These are phyloP conservation scores for Physcomitrium patens DNA, from an alignment of 225 moss, liverwort and hornwort species.

Conservation along the genomic window DNA sequence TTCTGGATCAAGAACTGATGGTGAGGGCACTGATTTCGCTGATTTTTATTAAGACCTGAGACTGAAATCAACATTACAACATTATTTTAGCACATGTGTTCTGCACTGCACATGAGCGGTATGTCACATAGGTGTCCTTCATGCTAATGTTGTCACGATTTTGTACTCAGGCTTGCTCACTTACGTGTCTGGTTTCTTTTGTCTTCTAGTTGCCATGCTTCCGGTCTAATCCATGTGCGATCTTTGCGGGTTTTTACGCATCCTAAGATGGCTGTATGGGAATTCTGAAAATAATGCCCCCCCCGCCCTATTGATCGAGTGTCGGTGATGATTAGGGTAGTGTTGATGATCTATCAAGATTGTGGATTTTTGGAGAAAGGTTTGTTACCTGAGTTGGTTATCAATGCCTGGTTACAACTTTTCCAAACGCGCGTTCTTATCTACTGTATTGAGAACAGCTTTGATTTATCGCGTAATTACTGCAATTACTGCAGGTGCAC, in stretches of 20 bases:
- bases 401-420: background rate
- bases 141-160: background rate
- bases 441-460: background rate
- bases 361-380: slow-evolving; percentile 13
- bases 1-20: slow-evolving; percentile 50
- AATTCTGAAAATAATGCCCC: background rate
- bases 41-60: background rate
- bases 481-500: slow-evolving; percentile 38
- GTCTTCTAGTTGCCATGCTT: slow-evolving; percentile 9
- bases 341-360: background rate
- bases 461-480: slow-evolving; percentile 4
- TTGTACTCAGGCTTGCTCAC: slow-evolving; percentile 1
- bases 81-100: background rate
- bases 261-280: background rate
- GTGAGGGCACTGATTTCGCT: slow-evolving; percentile 26
- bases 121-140: too few relatives aligned
- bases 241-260: background rate
- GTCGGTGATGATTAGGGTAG: background rate
- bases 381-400: background rate
- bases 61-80: too few relatives aligned
- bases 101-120: background rate
- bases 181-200: slow-evolving; percentile 15
- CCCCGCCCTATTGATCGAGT: background rate
- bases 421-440: background rate
- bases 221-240: slow-evolving; percentile 6